Evolutionary conservation across 2,329 filamentous ascomycete species (phyloP).

Genomic region (Arthrobotrys sphaeroides): DNA sequence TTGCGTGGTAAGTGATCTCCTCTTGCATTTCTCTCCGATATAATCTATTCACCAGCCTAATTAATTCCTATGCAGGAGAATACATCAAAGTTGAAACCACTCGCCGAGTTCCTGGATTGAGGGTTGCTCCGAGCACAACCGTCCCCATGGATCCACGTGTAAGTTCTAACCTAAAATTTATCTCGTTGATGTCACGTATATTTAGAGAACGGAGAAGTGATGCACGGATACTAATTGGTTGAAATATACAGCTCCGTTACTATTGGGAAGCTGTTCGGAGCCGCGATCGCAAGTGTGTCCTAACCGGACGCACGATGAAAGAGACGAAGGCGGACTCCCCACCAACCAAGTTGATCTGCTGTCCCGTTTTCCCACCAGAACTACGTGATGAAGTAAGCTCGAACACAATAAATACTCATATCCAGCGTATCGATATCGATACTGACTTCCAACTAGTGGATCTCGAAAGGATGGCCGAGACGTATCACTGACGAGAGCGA

Average conservation of each 20-base stretch:
- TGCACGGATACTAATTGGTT: neutral
- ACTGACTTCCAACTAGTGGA: neutral
- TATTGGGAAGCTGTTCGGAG: neutral
- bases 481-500: constrained; percentile 3
- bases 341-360: neutral
- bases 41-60: neutral
- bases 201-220: no score
- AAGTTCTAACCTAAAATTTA: neutral
- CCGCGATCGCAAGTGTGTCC: constrained; percentile 21
- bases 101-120: neutral
- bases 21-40: neutral
- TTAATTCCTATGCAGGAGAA: neutral
- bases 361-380: constrained; percentile 28
- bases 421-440: neutral
- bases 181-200: no score
- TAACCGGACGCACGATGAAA: constrained; percentile 6
- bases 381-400: constrained; percentile 9
- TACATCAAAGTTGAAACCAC: constrained; percentile 17
- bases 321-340: neutral
- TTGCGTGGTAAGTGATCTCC: constrained; percentile 6
- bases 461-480: neutral
- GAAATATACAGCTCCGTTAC: neutral
- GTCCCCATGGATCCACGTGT: constrained; percentile 8
- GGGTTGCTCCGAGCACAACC: neutral
- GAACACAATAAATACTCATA: neutral